phyloP scores from a whole-genome alignment of 768 basidiomycete species.

The Lentinula lateritia region DNA sequence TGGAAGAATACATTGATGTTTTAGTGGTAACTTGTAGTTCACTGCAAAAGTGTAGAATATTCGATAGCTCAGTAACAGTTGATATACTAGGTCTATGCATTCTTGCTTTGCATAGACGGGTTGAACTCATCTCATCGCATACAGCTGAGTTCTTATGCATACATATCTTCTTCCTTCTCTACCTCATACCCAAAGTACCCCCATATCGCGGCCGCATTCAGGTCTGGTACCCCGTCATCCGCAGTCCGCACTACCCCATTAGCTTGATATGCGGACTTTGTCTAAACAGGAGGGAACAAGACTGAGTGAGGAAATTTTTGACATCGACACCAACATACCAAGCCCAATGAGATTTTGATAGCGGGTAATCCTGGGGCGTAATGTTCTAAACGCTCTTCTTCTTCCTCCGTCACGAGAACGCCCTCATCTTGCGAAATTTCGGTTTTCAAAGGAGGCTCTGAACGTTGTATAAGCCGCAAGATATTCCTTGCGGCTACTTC shows the following conservation, averaged over 20 bases:
- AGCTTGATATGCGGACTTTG: conserved; percentile 40
- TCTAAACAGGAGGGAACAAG: conserved; percentile 18
- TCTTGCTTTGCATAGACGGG: too few species aligned
- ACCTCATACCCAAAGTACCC: conserved; percentile 34
- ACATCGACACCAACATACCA: conserved; percentile 28
- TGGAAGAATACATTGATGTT: too few species aligned
- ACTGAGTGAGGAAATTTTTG: background rate
- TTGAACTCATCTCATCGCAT: too few species aligned
- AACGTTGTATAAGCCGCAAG: conserved; percentile 33
- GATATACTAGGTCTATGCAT: too few species aligned
- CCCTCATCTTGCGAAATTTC: background rate
- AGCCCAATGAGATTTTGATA: conserved; percentile 60
- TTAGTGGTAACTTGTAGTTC: too few species aligned
- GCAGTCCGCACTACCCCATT: conserved; percentile 38
- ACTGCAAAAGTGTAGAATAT: too few species aligned
- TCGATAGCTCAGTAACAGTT: too few species aligned
- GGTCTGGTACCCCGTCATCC: conserved; percentile 39
- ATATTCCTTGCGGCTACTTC: conserved; percentile 53
- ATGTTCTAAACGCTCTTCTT: conserved; percentile 28
- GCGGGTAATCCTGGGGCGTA: conserved; percentile 44
- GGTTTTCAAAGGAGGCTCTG: background rate
- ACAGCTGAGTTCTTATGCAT: background rate
- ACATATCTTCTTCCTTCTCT: conserved; percentile 27
- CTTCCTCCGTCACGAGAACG: background rate
- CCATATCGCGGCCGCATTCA: conserved; percentile 45